phyloP scores from a whole-genome alignment of 768 basidiomycete species.

The Favolaschia claudopus region DNA sequence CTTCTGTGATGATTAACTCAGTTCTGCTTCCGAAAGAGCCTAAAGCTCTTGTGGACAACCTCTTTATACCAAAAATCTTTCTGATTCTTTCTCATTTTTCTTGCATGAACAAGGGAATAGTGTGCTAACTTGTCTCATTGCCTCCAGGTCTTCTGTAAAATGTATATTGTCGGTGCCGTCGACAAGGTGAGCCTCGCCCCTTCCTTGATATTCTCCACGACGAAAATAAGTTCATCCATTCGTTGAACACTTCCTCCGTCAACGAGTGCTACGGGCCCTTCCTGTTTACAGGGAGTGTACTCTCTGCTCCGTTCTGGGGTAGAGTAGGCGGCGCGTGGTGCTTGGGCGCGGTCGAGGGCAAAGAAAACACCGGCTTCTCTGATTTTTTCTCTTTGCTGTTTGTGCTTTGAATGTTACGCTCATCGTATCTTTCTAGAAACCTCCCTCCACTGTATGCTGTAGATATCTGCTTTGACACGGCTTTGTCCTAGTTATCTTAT shows the following conservation, averaged over 20 bases:
- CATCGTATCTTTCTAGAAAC: no score
- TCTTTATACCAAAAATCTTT: constrained; percentile 64
- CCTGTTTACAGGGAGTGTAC: constrained; percentile 44
- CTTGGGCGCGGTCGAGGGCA: constrained; percentile 11
- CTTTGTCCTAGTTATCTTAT: no score
- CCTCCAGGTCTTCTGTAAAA: not conserved
- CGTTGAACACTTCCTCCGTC: constrained; percentile 64
- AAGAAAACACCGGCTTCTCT: constrained; percentile 30
- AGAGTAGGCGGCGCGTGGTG: constrained; percentile 20
- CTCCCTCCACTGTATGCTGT: no score
- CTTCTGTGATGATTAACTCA: constrained; percentile 61
- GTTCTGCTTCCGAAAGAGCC: constrained; percentile 89
- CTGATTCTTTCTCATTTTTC: constrained; percentile 47
- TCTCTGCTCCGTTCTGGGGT: constrained; percentile 58
- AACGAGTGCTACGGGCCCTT: constrained; percentile 44
- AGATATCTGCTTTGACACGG: no score
- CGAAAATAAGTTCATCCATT: constrained; percentile 89
- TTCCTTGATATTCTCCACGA: constrained; percentile 42
- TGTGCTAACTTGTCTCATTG: constrained; percentile 31
- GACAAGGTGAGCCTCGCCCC: not conserved
- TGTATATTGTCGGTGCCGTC: not conserved
- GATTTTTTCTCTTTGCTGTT: not conserved
- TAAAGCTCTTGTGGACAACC: constrained; percentile 78
- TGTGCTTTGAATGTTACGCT: not conserved
- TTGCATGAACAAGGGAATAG: not conserved